A percentile compares a stretch with the other conserved stretches of the same genome.
phyloP scores from a whole-genome alignment of 495 filamentous ascomycete species.

The Rhypophila decipiens region DNA sequence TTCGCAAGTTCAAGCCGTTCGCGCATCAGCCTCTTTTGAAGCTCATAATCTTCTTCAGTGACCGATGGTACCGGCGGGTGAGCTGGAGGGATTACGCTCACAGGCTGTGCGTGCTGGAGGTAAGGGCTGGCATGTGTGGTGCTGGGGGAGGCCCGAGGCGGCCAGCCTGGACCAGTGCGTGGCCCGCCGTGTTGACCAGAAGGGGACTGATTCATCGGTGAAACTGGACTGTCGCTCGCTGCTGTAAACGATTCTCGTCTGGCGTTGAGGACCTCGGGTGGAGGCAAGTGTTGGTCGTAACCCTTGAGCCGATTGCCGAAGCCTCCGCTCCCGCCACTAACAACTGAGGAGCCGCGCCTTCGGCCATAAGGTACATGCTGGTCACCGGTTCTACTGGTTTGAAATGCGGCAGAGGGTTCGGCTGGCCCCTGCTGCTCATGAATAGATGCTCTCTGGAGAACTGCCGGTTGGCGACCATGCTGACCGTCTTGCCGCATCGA shows the following conservation, averaged over 20 bases:
- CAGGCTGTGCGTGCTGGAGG: conserved; percentile 27
- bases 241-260: conserved; percentile 39
- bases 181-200: conserved; percentile 21
- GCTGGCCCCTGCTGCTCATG: conserved; percentile 63
- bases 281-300: conserved; percentile 39
- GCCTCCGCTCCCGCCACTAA: conserved; percentile 82
- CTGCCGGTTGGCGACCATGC: conserved; percentile 62
- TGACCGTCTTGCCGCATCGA: conserved; percentile 49
- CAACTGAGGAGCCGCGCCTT: conserved; percentile 85
- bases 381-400: conserved; percentile 64
- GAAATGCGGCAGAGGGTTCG: conserved; percentile 89
- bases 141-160: conserved; percentile 43
- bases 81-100: conserved; percentile 23
- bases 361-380: conserved; percentile 69
- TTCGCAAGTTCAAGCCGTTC: conserved; percentile 70
- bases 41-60: conserved; percentile 53
- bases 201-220: conserved; percentile 39
- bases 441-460: conserved; percentile 61
- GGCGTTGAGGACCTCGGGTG: conserved; percentile 36
- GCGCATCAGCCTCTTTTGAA: conserved; percentile 81
- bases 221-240: conserved; percentile 41
- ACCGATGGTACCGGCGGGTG: conserved; percentile 26
- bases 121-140: conserved; percentile 40
- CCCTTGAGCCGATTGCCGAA: conserved; percentile 45
- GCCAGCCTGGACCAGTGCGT: conserved; percentile 39